phyloP scores from a whole-genome alignment of 2,329 filamentous ascomycete species.

The Fusarium floridanum region DNA sequence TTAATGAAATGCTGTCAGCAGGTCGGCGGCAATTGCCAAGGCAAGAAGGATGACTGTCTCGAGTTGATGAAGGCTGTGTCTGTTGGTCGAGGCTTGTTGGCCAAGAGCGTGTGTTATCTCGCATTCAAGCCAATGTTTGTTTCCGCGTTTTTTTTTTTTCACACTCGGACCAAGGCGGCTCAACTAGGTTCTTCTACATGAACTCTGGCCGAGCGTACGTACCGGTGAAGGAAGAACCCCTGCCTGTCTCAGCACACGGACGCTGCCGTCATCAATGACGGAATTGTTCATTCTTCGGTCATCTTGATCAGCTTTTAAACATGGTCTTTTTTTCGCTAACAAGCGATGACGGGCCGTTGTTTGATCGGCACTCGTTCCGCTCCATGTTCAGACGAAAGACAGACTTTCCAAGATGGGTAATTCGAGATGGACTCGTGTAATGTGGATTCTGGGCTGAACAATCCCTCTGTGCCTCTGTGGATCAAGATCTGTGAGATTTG shows the following conservation, averaged over 20 bases:
- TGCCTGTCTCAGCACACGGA: not conserved
- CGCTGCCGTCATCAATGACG: not conserved
- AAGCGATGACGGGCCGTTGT: conserved; percentile 19
- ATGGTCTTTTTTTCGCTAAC: not conserved
- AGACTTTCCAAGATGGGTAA: not conserved
- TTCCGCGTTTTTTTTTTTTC: not conserved
- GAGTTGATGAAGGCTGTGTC: not conserved
- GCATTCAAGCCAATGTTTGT: not conserved
- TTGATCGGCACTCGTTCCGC: conserved; percentile 23
- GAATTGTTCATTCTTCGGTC: not conserved
- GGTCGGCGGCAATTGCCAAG: not conserved
- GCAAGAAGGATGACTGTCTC: not conserved
- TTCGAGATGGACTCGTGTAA: not conserved
- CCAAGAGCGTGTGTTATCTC: not conserved
- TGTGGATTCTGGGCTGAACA: not conserved
- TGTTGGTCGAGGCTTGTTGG: not conserved
- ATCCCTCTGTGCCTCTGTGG: not conserved
- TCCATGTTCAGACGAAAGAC: not conserved
- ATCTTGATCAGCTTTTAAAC: not conserved
- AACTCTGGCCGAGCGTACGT: not conserved
- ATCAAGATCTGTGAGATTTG: not conserved
- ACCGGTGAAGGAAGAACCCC: not conserved
- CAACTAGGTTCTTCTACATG: not conserved
- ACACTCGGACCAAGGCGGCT: not conserved
- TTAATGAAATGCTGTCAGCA: conserved; percentile 3